Evolutionary conservation across 345 rosid species (phyloP), one percentile per base, ranked within the genome.

Genomic region (Odontarrhena argentea): DNA sequence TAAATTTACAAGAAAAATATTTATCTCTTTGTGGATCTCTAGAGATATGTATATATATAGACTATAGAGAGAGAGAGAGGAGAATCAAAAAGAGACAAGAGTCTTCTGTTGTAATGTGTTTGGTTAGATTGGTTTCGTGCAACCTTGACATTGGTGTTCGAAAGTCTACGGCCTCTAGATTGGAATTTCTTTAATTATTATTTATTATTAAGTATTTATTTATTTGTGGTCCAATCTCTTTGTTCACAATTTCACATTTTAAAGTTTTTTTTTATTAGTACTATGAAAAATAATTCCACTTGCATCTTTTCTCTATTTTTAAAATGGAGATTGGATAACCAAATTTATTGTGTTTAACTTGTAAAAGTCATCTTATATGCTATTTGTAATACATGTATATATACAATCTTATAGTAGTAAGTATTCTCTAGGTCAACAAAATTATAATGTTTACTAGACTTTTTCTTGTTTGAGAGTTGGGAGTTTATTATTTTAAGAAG

Each of bases 61-160:
- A 18, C 22, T 41, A 60, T 65, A 28, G 7, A 65, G 13, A 49
- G n/a, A 38, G 60, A 40, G 32, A 64, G 18, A 41, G 32, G 32
- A 32, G 6, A 32, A 24, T 14, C 40, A 61, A 48, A 68, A 34
- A 62, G 65, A 62, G 65, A 63, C 78, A 74, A 68, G 74, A 62
- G 74, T 74, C 78, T 67, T 74, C 32, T 68, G 74, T 61, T 67
- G 55, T 57, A 59, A 28, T 67, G 67, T 58, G 41, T 51, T 65
- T 51, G 41, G 30, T 53, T 61, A 60, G 72, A 59, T 73, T 35
- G 35, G 40, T 68, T 74, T 74, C 78, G 78, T 74, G 78, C 74
- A 55, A 41, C 48, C 78, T 74, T 74, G 74, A 74, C 69, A 74
- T 74, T 68, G 42, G 53, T 68, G 7, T 61, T 60, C 15, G 0